Evolutionary conservation across 1,284 basidiomycete species (phyloP).

Genomic region (Trametes hirsuta): DNA sequence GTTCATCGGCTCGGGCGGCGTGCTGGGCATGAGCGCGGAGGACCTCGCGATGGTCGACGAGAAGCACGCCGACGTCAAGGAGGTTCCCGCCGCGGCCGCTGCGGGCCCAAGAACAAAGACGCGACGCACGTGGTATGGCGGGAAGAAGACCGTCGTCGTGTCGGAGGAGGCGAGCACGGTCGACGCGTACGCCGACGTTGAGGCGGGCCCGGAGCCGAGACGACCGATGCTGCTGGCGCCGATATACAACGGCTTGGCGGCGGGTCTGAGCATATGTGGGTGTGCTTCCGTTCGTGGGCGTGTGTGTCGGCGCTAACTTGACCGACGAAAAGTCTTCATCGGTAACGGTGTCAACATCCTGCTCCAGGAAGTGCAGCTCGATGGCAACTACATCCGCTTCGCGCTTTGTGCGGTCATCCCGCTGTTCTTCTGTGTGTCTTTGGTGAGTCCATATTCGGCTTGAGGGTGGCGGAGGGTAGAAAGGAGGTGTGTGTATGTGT

Average conservation of each 20-base stretch:
- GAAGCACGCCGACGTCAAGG: slow-evolving; percentile 34
- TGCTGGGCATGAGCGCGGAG: slow-evolving; percentile 26
- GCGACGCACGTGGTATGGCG: slow-evolving; percentile 41
- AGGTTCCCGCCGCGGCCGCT: slow-evolving; percentile 10
- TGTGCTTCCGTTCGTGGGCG: slow-evolving; percentile 12
- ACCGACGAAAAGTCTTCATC: slow-evolving; percentile 38
- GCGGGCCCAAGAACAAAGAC: slow-evolving; percentile 29
- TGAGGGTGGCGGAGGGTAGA: too few species aligned
- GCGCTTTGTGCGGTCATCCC: slow-evolving; percentile 45
- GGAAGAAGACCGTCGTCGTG: slow-evolving; percentile 37
- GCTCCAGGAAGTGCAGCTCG: slow-evolving; percentile 48
- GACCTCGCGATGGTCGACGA: slow-evolving; percentile 35
- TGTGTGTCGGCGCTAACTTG: not conserved
- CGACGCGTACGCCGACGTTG: slow-evolving; percentile 31
- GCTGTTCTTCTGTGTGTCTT: slow-evolving; percentile 47
- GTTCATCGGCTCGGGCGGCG: slow-evolving; percentile 21
- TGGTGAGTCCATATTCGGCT: slow-evolving; percentile 28
- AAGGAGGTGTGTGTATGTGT: too few species aligned
- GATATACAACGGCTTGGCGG: slow-evolving; percentile 50
- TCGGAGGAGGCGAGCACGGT: slow-evolving; percentile 19
- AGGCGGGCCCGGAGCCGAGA: slow-evolving; percentile 36
- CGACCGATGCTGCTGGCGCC: slow-evolving; percentile 47
- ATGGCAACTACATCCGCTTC: slow-evolving; percentile 48
- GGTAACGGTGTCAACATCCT: slow-evolving; percentile 45
- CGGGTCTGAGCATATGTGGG: slow-evolving; percentile 40